Percentiles rank a stretch among this genome's conserved stretches.
phyloP scores from a whole-genome alignment of 1,284 basidiomycete species.

The Puccinia polysora region DNA sequence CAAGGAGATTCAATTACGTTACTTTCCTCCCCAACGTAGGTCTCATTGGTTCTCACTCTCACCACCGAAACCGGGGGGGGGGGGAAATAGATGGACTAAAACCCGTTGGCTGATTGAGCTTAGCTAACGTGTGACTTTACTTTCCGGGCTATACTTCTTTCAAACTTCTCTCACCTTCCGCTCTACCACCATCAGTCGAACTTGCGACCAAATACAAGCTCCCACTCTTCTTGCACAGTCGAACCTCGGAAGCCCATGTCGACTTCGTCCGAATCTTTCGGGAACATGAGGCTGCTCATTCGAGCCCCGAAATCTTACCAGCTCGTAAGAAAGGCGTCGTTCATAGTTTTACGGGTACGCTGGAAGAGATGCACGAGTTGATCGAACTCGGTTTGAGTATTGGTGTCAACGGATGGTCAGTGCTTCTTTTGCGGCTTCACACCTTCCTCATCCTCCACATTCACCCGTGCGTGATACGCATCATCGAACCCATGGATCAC shows the following conservation, averaged over 20 bases:
- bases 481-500: constrained; percentile 63
- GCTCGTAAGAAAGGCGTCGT: constrained; percentile 71
- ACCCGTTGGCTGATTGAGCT: neutral
- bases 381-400: constrained; percentile 55
- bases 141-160: too few relatives aligned
- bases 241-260: constrained; percentile 61
- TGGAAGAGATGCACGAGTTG: constrained; percentile 65
- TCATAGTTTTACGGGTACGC: constrained; percentile 76
- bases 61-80: neutral
- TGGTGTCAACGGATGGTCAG: constrained; percentile 42
- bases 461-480: neutral
- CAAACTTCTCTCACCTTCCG: too few relatives aligned
- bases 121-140: neutral
- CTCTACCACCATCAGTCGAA: constrained; percentile 53
- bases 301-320: constrained; percentile 60
- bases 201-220: constrained; percentile 69
- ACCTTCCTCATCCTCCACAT: neutral
- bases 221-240: constrained; percentile 79
- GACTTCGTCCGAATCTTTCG: constrained; percentile 68
- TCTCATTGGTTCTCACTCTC: too few relatives aligned
- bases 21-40: constrained; percentile 65
- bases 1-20: constrained; percentile 62
- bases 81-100: neutral
- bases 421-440: neutral
- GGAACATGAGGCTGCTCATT: constrained; percentile 49